Evolutionary conservation across 805 yeast species (phyloP), one percentile per base, ranked within the genome.

Genomic region (Lachancea quebecensis): DNA sequence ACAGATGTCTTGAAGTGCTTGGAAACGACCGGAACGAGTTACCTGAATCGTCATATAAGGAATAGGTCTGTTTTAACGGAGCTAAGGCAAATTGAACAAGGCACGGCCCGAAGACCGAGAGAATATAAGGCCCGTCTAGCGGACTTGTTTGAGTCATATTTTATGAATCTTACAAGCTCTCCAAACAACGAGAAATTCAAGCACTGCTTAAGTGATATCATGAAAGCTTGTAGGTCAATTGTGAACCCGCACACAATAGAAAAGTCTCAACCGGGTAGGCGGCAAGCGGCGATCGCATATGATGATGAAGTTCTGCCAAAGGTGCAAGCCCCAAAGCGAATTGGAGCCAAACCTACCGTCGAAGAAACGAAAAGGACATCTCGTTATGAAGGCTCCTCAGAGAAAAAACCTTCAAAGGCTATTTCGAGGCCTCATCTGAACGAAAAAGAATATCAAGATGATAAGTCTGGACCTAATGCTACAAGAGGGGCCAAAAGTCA

Each of bases 1-100:
- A 52, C 53, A 38, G 60, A 58, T 17, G 46, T 53, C 8, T 34
- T 44, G 16, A 38, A 46, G 28, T 41, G 52, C 37, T 38, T 60
- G 30, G 43, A 45, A 10, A 44, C 44, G 17, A 51, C 53, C 34
- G 48, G 54, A 30, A 17, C 56, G 10, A 39, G 39, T 11, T 47
- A 47, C 15, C 51, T 53, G 10, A 28, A 48, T 12, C 44, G 48
- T 8, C 46, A 42, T 25, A 33, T 60, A 30, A 50, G 50, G 7
- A 53, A 56, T 39, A 46, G 42, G 14, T 16, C 32, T 2, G 28
- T 35, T 29, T 25, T 34, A 10, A 12, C 36, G 5, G 52, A 45
- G 14, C 35, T 34, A 1, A 29, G 45, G n/a, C 42, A 44, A 11
- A 43, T 53, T 4, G 45, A 45, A 36, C 39, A 41, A 11, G 36